Percentiles rank a stretch among this genome's conserved stretches.
phyloP scores from a whole-genome alignment of 441 rosid species.

The Pelargonium citronellum region DNA sequence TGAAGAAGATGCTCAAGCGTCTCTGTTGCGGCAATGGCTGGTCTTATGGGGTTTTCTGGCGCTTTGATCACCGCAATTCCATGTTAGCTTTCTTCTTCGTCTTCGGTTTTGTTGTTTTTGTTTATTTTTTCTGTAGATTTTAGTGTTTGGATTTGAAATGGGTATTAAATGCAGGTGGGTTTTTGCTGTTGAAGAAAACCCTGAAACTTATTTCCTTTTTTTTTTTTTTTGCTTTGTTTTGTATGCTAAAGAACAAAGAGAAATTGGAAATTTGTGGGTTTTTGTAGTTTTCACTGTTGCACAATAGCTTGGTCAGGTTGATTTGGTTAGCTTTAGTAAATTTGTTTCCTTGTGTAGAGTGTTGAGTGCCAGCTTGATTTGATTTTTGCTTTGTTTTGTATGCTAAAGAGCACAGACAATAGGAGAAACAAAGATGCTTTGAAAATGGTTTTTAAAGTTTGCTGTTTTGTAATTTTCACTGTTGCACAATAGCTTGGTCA shows the following conservation, averaged over 20 bases:
- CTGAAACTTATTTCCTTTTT: not conserved
- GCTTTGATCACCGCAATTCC: conserved; percentile 58
- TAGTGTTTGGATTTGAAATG: not conserved
- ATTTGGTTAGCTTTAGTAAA: not conserved
- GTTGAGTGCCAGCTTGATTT: not conserved
- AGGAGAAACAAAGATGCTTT: no score
- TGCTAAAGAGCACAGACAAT: no score
- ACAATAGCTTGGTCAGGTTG: no score
- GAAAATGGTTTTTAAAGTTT: no score
- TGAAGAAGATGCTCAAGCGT: conserved; percentile 49
- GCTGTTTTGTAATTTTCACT: no score
- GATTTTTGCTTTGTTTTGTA: no score
- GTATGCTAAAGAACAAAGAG: not conserved
- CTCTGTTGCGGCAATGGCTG: conserved; percentile 74
- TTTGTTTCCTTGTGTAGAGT: not conserved
- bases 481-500: no score
- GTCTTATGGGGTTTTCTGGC: conserved; percentile 78
- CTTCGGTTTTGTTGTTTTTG: not conserved
- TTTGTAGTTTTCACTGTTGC: no score
- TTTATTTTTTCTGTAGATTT: not conserved
- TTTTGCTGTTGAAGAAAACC: not conserved
- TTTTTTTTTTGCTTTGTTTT: not conserved
- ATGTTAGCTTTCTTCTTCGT: conserved; percentile 38
- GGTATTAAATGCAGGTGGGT: not conserved
- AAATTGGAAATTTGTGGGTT: no score